Evolutionary conservation across 2,329 filamentous ascomycete genomes (phyloP).

Genomic region (Metarhizium rileyi): DNA sequence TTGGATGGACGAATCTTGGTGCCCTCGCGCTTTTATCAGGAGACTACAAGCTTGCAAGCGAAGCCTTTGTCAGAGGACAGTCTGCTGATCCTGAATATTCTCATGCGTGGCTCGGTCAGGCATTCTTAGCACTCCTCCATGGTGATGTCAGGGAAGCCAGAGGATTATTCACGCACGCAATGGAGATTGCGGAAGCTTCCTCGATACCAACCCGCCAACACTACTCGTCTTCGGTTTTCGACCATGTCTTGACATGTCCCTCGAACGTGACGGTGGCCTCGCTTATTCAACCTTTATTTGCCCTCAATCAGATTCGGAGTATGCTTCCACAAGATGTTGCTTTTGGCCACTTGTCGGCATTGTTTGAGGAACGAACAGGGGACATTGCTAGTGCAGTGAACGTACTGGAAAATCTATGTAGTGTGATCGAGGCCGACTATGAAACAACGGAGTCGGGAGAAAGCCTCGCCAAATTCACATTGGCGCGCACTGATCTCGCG

Average conservation of each 20-base stretch:
- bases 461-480: conserved; percentile 65
- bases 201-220: conserved; percentile 64
- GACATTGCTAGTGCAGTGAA: conserved; percentile 55
- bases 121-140: conserved; percentile 67
- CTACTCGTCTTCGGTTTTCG: conserved; percentile 74
- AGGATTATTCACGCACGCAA: conserved; percentile 83
- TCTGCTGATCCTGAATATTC: conserved; percentile 91
- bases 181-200: conserved; percentile 79
- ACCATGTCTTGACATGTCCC: conserved; percentile 57
- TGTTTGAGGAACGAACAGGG: conserved; percentile 73
- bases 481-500: conserved; percentile 79
- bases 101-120: conserved; percentile 90
- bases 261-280: conserved; percentile 41
- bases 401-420: conserved; percentile 57
- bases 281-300: conserved; percentile 81
- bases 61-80: conserved; percentile 82
- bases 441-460: conserved; percentile 70
- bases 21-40: conserved; percentile 76
- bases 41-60: conserved; percentile 77
- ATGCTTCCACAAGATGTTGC: conserved; percentile 62
- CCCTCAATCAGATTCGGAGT: conserved; percentile 67
- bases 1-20: conserved; percentile 85
- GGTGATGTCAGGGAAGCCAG: conserved; percentile 71
- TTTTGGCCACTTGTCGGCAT: conserved; percentile 66
- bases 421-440: conserved; percentile 67